phyloP scores from a whole-genome alignment of 1,284 basidiomycete genomes.

The Leccinum olivaceoglutinosum region DNA sequence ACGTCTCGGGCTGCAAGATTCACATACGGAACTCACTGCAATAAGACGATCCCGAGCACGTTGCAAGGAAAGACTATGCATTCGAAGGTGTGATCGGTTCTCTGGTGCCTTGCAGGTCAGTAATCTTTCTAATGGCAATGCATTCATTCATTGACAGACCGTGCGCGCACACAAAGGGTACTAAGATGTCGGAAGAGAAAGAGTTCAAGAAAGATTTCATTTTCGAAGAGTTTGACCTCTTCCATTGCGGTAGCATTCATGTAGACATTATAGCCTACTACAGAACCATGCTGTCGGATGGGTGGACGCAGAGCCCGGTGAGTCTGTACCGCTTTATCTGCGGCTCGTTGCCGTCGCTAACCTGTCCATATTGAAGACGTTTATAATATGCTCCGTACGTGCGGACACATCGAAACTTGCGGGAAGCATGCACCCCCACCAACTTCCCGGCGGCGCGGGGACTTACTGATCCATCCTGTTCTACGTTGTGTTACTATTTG shows the following conservation, averaged over 20 bases:
- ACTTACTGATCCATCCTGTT: slow-evolving; percentile 14
- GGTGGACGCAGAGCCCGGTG: slow-evolving; percentile 19
- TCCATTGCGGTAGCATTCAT: not conserved
- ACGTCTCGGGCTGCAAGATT: slow-evolving; percentile 37
- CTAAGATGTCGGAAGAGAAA: slow-evolving; percentile 27
- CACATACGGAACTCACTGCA: slow-evolving; percentile 35
- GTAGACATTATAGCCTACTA: slow-evolving; percentile 13
- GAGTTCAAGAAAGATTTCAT: slow-evolving; percentile 25
- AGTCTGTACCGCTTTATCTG: not conserved
- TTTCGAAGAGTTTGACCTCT: not conserved
- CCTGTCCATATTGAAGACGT: too few species aligned
- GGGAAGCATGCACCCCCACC: not conserved
- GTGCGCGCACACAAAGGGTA: slow-evolving; percentile 17
- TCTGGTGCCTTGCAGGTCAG: slow-evolving; percentile 14
- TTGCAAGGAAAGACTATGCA: slow-evolving; percentile 14
- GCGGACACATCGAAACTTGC: slow-evolving; percentile 10
- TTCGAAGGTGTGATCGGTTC: slow-evolving; percentile 12
- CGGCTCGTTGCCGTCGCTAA: not conserved
- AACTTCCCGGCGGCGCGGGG: not conserved
- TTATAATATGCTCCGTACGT: slow-evolving; percentile 9
- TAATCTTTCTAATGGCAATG: not conserved
- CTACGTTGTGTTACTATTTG: slow-evolving; percentile 23
- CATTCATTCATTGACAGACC: too few species aligned
- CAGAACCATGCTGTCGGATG: slow-evolving; percentile 13
- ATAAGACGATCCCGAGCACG: slow-evolving; percentile 30